Base-by-base conservation (phyloP, 176 grass and related monocot genomes). In the Carex littledalei region DNA sequence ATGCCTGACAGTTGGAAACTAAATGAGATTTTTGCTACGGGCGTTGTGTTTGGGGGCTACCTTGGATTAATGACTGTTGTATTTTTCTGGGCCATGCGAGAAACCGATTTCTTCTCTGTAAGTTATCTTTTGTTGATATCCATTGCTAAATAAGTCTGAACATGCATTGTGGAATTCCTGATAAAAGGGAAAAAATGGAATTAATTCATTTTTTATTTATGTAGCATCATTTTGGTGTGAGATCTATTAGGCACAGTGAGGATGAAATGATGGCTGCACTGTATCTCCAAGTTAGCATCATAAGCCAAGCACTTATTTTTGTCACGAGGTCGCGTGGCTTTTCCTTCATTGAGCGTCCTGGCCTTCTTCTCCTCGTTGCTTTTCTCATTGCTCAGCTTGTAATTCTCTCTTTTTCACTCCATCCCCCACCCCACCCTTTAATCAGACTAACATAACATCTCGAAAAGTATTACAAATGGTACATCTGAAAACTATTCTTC, bases 241-340 rank as follows among this genome's bases (percentile, higher is more conserved):
- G 79, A 58, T 78, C 90, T 1, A 63, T 99, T 52, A 87, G 73
- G 78, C 26, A 47, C 52, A 85, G 32, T 16, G 37, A 85, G 5
- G 88, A 91, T 2, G 93, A 88, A 86, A 94, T 95, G 93, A 94
- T 91, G 93, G 86, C 97, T 17, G 93, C 97, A 47, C 68, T 99
- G 72, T 99, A 99, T 89, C 93, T 99, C 32, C 97, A 99, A 88
- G 97, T 99, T 74, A 99, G 97, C 61, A 96, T 99, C 39, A 92
- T 99, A 47, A 95, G 97, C 54, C 97, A 99, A 90, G 97, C 97
- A 15, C 97, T 99, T 84, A 99, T 99, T 79, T 99, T 99, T 85
- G 91, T 95, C 14, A 99, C 97, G 62, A 90, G 97, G 26, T 95
- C 97, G 29, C 93, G 88, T 8, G 63, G 89, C 52, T 91, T 84